Conservation (phyloP, 768 basidiomycete species). For the Rhizopogon roseolus region DNA sequence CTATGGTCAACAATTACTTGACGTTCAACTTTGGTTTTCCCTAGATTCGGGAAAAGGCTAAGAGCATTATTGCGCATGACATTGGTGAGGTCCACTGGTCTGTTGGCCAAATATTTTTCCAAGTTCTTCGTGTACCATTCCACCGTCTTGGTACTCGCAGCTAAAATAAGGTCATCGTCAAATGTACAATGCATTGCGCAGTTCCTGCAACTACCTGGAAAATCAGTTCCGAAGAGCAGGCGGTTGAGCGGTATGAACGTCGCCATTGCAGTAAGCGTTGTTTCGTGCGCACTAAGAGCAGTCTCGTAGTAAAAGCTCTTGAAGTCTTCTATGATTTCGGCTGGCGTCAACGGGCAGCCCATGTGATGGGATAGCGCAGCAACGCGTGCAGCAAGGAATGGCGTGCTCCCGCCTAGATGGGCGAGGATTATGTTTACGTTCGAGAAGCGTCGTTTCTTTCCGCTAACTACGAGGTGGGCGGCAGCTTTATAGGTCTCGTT, state of each 20-base stretch:
- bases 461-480: conserved; percentile 70
- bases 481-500: conserved; percentile 83
- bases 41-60: conserved; percentile 42
- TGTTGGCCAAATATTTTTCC: conserved; percentile 40
- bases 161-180: conserved; percentile 26
- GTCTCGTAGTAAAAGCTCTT: conserved; percentile 71
- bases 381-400: conserved; percentile 62
- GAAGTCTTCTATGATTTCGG: conserved; percentile 68
- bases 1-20: neutral
- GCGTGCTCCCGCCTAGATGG: conserved; percentile 69
- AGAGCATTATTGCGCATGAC: conserved; percentile 49
- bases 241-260: conserved; percentile 44
- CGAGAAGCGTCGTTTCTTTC: conserved; percentile 58
- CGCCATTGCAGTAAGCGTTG: conserved; percentile 47
- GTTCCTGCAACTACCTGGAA: conserved; percentile 49
- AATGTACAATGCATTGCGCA: neutral
- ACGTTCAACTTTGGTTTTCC: neutral
- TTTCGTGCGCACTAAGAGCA: conserved; percentile 55
- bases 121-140: conserved; percentile 59
- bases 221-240: conserved; percentile 71
- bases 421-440: conserved; percentile 64
- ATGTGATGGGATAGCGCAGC: conserved; percentile 65
- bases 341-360: conserved; percentile 59
- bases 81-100: conserved; percentile 33
- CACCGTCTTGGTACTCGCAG: conserved; percentile 51